A percentile compares a stretch with the other conserved stretches of the same genome.
Conservation (phyloP, 139 green algal genomes). For the Penium margaritaceum region DNA sequence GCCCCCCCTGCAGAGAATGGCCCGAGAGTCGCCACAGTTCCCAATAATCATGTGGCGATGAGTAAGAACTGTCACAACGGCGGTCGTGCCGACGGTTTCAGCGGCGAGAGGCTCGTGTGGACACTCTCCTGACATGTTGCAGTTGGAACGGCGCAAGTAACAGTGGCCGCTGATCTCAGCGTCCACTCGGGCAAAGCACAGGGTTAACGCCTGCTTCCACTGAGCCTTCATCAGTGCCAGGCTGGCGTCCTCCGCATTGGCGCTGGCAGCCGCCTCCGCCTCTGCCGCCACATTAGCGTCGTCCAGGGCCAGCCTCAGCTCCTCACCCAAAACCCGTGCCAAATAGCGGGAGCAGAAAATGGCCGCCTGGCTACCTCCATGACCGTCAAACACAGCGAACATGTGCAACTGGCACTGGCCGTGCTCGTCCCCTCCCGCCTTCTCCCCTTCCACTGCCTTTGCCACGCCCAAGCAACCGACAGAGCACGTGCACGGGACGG, state of each 20-base stretch:
- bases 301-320: conserved; percentile 6
- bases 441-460: too few species aligned
- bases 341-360: conserved; percentile 24
- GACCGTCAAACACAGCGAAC: conserved; percentile 40
- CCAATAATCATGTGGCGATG: conserved; percentile 61
- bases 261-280: not conserved
- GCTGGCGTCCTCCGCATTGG: not conserved
- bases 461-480: too few species aligned
- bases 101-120: conserved; percentile 17
- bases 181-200: conserved; percentile 20
- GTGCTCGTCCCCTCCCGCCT: not conserved
- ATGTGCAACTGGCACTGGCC: conserved; percentile 34
- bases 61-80: conserved; percentile 68
- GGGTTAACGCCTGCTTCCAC: conserved; percentile 13
- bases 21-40: conserved; percentile 79
- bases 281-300: not conserved
- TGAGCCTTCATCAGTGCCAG: conserved; percentile 20
- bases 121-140: not conserved
- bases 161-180: conserved; percentile 22
- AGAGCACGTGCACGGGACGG: not conserved
- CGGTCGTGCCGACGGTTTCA: conserved; percentile 69
- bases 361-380: conserved; percentile 23
- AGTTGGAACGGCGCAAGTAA: not conserved
- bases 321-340: conserved; percentile 11
- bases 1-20: conserved; percentile 63